Conservation (phyloP, 371 early-diverging fungal genomes). For the Rhizopus delemar region DNA sequence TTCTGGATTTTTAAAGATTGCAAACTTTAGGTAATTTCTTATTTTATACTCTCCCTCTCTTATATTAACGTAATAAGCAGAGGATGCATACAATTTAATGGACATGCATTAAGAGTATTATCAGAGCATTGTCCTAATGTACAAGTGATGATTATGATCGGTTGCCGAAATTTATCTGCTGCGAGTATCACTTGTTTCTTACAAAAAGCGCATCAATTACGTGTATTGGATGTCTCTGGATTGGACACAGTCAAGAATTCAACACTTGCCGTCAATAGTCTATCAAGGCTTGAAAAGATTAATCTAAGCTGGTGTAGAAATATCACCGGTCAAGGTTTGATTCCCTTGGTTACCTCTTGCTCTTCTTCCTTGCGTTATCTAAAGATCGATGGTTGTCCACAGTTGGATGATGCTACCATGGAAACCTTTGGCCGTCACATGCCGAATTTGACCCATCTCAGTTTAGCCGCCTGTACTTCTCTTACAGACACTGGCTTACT, state of each 20-base stretch:
- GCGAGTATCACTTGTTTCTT: slow-evolving; percentile 50
- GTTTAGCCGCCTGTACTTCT: slow-evolving; percentile 49
- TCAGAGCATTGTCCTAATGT: slow-evolving; percentile 57
- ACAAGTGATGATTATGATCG: slow-evolving; percentile 49
- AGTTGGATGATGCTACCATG: slow-evolving; percentile 49
- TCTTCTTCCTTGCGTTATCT: slow-evolving; percentile 35
- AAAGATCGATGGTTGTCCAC: slow-evolving; percentile 53
- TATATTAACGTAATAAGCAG: slow-evolving; percentile 22
- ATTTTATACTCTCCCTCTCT: neutral
- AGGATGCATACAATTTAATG: slow-evolving; percentile 61
- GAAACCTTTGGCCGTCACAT: slow-evolving; percentile 36
- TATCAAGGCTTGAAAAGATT: slow-evolving; percentile 39
- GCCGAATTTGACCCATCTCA: slow-evolving; percentile 45
- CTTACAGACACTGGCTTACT: slow-evolving; percentile 47
- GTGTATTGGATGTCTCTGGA: slow-evolving; percentile 50
- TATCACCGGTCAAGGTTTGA: slow-evolving; percentile 47
- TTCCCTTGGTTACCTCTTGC: slow-evolving; percentile 37
- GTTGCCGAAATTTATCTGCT: slow-evolving; percentile 51
- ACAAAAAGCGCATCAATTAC: slow-evolving; percentile 18
- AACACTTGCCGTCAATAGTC: slow-evolving; percentile 41
- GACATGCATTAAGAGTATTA: slow-evolving; percentile 47
- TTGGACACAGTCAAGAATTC: slow-evolving; percentile 49
- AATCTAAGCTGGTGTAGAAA: slow-evolving; percentile 60
- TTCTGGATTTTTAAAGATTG: slow-evolving; percentile 52
- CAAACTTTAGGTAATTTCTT: slow-evolving; percentile 52